phyloP scores from a whole-genome alignment of 768 basidiomycete genomes.

The Leucocoprinus birnbaumii region DNA sequence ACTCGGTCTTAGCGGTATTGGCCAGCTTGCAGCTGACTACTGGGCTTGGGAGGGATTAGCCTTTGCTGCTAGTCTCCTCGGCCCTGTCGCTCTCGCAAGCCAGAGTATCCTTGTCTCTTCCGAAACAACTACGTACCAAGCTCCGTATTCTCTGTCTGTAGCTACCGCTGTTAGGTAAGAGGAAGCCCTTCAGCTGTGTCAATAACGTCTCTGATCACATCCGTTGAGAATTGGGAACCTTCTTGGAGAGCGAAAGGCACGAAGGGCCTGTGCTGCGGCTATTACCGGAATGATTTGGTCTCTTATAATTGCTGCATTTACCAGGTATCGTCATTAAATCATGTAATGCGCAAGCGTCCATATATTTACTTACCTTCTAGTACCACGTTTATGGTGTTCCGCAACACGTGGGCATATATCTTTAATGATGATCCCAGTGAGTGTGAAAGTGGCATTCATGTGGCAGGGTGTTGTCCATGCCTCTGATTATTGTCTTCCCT shows the following conservation, averaged over 20 bases:
- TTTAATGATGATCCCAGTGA: constrained; percentile 70
- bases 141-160: constrained; percentile 82
- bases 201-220: background rate
- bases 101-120: constrained; percentile 85
- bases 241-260: constrained; percentile 74
- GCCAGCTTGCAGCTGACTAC: constrained; percentile 90
- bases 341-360: too few relatives aligned
- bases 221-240: constrained; percentile 81
- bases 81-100: constrained; percentile 78
- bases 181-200: constrained; percentile 10
- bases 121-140: constrained; percentile 75
- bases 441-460: too few relatives aligned
- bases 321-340: constrained; percentile 19
- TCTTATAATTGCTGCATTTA: constrained; percentile 56
- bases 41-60: constrained; percentile 94
- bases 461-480: constrained; percentile 14
- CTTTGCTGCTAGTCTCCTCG: constrained; percentile 57
- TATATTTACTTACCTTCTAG: constrained; percentile 38
- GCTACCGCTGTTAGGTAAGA: constrained; percentile 79
- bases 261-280: constrained; percentile 69
- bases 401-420: constrained; percentile 65
- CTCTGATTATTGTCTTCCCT: background rate
- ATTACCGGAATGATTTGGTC: constrained; percentile 65
- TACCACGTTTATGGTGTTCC: constrained; percentile 53
- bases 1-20: constrained; percentile 82